These are phyloP conservation scores for Bruguiera gymnorhiza DNA, from an alignment of 345 rosid genomes.

Conservation along the genomic window DNA sequence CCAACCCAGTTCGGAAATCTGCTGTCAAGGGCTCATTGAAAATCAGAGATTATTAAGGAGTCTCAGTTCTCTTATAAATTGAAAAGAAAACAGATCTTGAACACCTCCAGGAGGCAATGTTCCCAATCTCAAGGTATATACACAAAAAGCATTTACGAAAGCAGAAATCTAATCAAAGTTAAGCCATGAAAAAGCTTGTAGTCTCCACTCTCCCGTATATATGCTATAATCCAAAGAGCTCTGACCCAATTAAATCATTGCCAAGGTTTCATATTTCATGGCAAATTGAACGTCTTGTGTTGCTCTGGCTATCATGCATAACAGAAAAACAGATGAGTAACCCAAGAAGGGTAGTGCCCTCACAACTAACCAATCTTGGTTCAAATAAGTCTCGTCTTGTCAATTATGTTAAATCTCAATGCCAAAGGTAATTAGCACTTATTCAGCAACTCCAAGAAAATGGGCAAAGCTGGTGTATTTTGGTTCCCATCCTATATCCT, in stretches of 20 bases:
- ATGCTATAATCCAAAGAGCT: too few relatives aligned
- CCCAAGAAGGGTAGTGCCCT: not conserved
- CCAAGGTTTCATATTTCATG: too few relatives aligned
- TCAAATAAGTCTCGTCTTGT: not conserved
- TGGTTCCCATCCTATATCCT: slow-evolving; percentile 85
- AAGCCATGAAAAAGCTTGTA: not conserved
- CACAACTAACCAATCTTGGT: not conserved
- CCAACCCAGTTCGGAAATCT: too few relatives aligned
- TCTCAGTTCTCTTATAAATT: not conserved
- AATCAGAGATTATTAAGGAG: not conserved
- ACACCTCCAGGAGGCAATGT: not conserved
- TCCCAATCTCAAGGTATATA: not conserved
- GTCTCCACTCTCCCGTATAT: not conserved
- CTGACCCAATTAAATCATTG: too few relatives aligned
- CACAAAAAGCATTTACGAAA: not conserved
- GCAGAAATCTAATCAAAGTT: not conserved
- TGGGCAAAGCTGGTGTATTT: slow-evolving; percentile 75
- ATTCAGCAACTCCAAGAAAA: slow-evolving; percentile 49
- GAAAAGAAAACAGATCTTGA: not conserved
- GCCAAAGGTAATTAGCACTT: not conserved
- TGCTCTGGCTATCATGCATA: too few relatives aligned
- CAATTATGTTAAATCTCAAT: not conserved
- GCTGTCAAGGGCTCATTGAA: too few relatives aligned
- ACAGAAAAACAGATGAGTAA: not conserved
- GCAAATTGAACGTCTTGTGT: too few relatives aligned